Evolutionary conservation across 169 alveolate genomes (phyloP).

Genomic region (Plasmodium berghei): DNA sequence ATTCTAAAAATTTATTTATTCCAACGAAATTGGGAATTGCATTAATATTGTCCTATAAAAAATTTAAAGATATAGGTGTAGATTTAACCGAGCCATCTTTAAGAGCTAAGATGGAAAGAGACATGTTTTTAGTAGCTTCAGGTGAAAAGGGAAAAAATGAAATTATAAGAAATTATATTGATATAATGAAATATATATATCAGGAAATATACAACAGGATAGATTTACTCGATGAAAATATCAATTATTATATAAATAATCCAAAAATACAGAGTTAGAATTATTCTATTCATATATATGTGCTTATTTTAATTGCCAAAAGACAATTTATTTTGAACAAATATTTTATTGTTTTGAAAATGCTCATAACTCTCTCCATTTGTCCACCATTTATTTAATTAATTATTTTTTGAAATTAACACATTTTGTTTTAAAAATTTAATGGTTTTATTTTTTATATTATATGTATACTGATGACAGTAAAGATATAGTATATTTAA

Average conservation of each 20-base stretch:
- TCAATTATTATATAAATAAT: constrained; percentile 7
- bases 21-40: constrained; percentile 78
- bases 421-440: too few relatives aligned
- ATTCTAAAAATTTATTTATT: constrained; percentile 33
- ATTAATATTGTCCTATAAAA: constrained; percentile 79
- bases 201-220: constrained; percentile 74
- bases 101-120: constrained; percentile 94
- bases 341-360: too few relatives aligned
- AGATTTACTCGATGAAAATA: constrained; percentile 51
- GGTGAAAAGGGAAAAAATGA: constrained; percentile 84
- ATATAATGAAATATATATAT: constrained; percentile 71
- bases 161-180: constrained; percentile 64
- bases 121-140: constrained; percentile 91
- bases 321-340: not conserved
- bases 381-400: too few relatives aligned
- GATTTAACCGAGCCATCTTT: constrained; percentile 90
- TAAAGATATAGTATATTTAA: too few relatives aligned
- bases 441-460: too few relatives aligned
- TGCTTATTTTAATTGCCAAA: constrained; percentile 1
- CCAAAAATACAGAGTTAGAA: not conserved
- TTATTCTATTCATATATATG: not conserved
- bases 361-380: too few relatives aligned
- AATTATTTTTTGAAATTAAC: too few relatives aligned
- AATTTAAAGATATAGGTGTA: constrained; percentile 76
- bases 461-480: too few relatives aligned